Conservation (phyloP, 768 basidiomycete species). For the Boletellus ananas region DNA sequence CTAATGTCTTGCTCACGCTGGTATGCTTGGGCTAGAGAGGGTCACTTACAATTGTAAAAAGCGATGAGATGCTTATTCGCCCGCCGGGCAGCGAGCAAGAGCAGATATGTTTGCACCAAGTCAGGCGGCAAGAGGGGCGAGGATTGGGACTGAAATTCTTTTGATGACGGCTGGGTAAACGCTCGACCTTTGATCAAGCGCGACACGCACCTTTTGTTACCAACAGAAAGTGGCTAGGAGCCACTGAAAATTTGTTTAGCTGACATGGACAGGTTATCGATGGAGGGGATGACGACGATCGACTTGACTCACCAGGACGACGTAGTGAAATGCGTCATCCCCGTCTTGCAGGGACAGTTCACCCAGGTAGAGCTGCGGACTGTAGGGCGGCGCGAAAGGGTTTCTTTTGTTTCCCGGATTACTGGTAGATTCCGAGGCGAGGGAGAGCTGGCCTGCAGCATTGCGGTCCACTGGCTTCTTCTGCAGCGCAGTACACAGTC, state of each 20-base stretch:
- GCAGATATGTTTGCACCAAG: constrained; percentile 69
- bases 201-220: constrained; percentile 69
- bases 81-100: constrained; percentile 66
- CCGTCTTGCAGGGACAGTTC: constrained; percentile 54
- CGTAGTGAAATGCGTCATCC: constrained; percentile 54
- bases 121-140: constrained; percentile 78
- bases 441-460: constrained; percentile 35
- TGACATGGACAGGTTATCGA: constrained; percentile 28
- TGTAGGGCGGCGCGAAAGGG: constrained; percentile 88
- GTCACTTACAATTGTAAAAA: constrained; percentile 81
- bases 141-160: constrained; percentile 75
- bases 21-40: not conserved
- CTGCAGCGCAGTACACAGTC: constrained; percentile 80
- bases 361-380: constrained; percentile 68
- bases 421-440: constrained; percentile 25
- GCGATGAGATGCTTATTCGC: constrained; percentile 62
- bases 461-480: constrained; percentile 63
- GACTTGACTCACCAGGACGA: constrained; percentile 56
- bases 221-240: constrained; percentile 83
- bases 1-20: constrained; percentile 34
- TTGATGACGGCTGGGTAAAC: constrained; percentile 1
- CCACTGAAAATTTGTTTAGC: constrained; percentile 86
- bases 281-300: not conserved
- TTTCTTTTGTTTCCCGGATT: constrained; percentile 37
- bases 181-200: not conserved